These are phyloP conservation scores for Lyophyllum decastes DNA, from an alignment of 768 basidiomycete genomes.

Conservation along the genomic window DNA sequence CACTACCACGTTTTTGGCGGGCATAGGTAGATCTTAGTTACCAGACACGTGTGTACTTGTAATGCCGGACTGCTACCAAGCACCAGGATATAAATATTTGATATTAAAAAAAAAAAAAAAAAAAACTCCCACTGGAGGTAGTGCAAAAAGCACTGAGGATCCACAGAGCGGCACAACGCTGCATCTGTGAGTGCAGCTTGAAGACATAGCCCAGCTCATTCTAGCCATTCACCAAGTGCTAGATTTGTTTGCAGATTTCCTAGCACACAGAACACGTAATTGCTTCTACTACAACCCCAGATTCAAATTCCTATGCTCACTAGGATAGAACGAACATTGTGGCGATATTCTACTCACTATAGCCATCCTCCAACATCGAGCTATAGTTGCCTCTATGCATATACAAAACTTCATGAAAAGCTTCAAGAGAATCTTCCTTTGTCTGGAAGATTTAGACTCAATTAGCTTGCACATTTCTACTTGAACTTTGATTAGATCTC, in stretches of 20 bases:
- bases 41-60: no score
- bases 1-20: no score
- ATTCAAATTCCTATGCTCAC: background rate
- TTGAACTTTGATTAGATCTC: background rate
- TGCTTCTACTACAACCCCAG: background rate
- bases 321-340: background rate
- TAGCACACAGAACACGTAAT: background rate
- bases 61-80: no score
- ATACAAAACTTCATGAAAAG: background rate
- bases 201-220: background rate
- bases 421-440: background rate
- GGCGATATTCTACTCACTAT: background rate
- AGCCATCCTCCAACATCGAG: background rate
- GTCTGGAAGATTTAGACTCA: conserved; percentile 4
- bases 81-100: no score
- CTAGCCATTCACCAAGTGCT: background rate
- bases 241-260: background rate
- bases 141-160: no score
- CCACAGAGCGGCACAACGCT: no score
- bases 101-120: no score
- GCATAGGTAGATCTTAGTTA: no score
- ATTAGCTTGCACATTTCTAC: conserved; percentile 10
- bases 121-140: no score
- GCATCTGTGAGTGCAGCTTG: no score
- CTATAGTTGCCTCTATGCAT: background rate